Evolutionary conservation across 306 rosid genomes (phyloP).

Genomic region (Cucumis cinereus): DNA sequence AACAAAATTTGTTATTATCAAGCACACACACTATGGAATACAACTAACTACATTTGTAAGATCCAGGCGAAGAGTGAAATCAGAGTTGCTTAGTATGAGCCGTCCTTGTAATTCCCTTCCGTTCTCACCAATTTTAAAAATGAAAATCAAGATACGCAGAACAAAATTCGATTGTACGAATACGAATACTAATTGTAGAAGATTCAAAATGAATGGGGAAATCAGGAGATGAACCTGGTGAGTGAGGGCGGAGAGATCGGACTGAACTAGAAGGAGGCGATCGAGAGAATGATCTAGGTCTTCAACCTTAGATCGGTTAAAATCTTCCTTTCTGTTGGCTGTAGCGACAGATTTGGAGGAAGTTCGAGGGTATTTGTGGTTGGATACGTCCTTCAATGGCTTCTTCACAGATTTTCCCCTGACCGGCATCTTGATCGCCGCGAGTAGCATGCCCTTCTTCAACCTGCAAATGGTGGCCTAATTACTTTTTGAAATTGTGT

Average conservation of each 20-base stretch:
- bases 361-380: slow-evolving; percentile 18
- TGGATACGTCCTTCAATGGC: slow-evolving; percentile 29
- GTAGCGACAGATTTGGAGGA: slow-evolving; percentile 9
- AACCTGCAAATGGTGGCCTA: not conserved
- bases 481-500: not conserved
- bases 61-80: not conserved
- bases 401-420: slow-evolving; percentile 27
- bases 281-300: slow-evolving; percentile 22
- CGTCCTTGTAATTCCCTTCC: not conserved
- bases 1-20: not conserved
- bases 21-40: not conserved
- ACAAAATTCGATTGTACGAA: not conserved
- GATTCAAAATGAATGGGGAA: not conserved
- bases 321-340: slow-evolving; percentile 13
- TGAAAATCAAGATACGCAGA: not conserved
- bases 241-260: slow-evolving; percentile 48
- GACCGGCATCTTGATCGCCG: slow-evolving; percentile 11
- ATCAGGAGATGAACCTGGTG: slow-evolving; percentile 30
- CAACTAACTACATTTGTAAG: not conserved
- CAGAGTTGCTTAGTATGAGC: not conserved
- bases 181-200: not conserved
- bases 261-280: slow-evolving; percentile 42
- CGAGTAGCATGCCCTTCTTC: not conserved
- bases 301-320: not conserved
- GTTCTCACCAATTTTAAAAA: not conserved